Percentiles rank a stretch among this genome's conserved stretches.
Evolutionary conservation across 225 moss, liverwort and hornwort species (phyloP).

Genomic region (Climacium dendroides): DNA sequence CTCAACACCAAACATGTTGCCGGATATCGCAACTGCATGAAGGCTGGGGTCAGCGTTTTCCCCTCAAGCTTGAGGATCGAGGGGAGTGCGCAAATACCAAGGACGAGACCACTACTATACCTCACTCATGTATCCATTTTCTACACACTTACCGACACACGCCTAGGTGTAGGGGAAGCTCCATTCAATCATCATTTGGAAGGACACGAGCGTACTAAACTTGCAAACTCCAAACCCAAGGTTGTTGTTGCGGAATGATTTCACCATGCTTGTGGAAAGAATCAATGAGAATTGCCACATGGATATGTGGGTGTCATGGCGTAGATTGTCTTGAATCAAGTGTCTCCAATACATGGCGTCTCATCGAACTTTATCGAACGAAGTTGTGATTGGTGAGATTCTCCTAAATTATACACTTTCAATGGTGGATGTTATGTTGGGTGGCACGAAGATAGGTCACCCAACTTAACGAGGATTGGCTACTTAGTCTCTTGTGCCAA

Average conservation of each 20-base stretch:
- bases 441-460: not conserved
- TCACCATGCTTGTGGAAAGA: accelerated
- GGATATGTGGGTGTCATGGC: too few relatives aligned
- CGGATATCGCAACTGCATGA: too few relatives aligned
- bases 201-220: not conserved
- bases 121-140: not conserved
- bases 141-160: not conserved
- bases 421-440: too few relatives aligned
- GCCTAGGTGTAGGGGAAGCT: not conserved
- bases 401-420: too few relatives aligned
- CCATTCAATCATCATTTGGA: not conserved
- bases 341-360: not conserved
- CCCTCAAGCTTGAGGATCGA: too few relatives aligned
- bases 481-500: too few relatives aligned
- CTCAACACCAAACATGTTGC: not conserved
- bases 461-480: not conserved
- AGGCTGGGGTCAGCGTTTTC: not conserved
- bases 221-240: too few relatives aligned
- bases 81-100: not conserved
- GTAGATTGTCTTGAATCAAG: not conserved
- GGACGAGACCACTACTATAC: not conserved
- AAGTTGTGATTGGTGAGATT: too few relatives aligned
- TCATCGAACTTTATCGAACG: not conserved
- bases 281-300: too few relatives aligned
- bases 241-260: not conserved